Percentiles rank a stretch among this genome's conserved stretches.
These are phyloP conservation scores for Phytophthora capsici DNA, from an alignment of 352 stramenopile genomes.

Conservation along the genomic window DNA sequence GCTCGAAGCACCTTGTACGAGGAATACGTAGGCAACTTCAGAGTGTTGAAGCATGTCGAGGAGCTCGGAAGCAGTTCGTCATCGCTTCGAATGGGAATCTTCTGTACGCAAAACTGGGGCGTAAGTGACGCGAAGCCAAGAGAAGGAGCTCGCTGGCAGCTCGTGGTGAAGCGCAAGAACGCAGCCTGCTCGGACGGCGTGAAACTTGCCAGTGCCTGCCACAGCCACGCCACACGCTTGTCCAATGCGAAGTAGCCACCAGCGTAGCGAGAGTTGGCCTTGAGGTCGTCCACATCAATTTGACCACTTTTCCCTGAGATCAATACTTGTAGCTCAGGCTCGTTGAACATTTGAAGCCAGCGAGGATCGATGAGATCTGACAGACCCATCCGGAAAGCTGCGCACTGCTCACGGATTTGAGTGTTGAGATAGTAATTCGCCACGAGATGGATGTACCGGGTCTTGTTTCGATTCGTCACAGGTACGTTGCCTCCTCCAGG, in stretches of 20 bases:
- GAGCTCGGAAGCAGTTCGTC: constrained; percentile 92
- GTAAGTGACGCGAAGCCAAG: constrained; percentile 94
- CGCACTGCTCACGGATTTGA: constrained; percentile 89
- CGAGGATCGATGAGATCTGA: constrained; percentile 92
- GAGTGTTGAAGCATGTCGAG: constrained; percentile 97
- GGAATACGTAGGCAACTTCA: constrained; percentile 98
- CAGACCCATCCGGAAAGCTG: constrained; percentile 93
- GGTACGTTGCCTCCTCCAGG: constrained; percentile 82
- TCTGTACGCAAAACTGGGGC: constrained; percentile 94
- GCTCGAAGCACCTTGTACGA: constrained; percentile 92
- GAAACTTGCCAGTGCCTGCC: constrained; percentile 77
- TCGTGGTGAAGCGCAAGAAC: constrained; percentile 96
- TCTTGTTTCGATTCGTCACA: constrained; percentile 95
- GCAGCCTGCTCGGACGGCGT: constrained; percentile 84
- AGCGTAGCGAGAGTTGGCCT: constrained; percentile 88
- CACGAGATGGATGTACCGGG: constrained; percentile 95
- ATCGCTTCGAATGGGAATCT: constrained; percentile 67
- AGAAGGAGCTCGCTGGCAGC: constrained; percentile 94
- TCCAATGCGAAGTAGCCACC: constrained; percentile 94
- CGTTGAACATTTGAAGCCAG: constrained; percentile 96
- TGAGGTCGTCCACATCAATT: constrained; percentile 85
- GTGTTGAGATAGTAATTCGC: constrained; percentile 97
- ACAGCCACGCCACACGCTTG: constrained; percentile 74
- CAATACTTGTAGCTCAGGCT: constrained; percentile 96
- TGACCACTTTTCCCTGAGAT: constrained; percentile 84